Evolutionary conservation across 352 stramenopile species (phyloP), one percentile per base, ranked within the genome.

Genomic region (Pythium rishiriense): DNA sequence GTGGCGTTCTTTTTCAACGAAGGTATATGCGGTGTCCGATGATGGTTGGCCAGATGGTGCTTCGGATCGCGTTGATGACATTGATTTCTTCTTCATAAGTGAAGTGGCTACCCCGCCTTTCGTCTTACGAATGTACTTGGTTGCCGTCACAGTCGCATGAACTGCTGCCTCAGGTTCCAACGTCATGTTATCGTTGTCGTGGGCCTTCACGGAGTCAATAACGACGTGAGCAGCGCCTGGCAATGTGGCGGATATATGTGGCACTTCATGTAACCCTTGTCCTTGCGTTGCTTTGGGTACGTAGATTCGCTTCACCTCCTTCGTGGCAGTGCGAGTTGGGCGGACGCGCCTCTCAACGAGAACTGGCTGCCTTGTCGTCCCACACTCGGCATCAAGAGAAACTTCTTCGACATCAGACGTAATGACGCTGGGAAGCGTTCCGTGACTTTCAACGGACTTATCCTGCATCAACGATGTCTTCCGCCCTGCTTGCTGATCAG

Each of bases 231-330:
- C 6, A 17, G 17, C 35, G 14, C 48, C 35, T 39, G 12, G 47
- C 37, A 43, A 6, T 12, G 37, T 12, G 8, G 37, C 8, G 14
- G 37, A 43, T 2, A 17, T 6, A 7, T 43, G 14, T 5, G 37
- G 15, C 14, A 21, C 37, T n/a, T 12, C 14, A 43, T 1, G 10
- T 19, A 17, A 6, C 37, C 4, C 37, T n/a, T 53, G 47, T 24
- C 17, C 17, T 17, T 22, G 26, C 1, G 28, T 3, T 24, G 29
- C n/a, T 26, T 66, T 66, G 7, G 50, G 24, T 7, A 61, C 59
- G 28, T 66, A 66, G 1, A 66, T 25, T 19, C 28, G 56, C 51
- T 66, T 66, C 25, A 43, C 31, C 11, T 45, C 26, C 35, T 58
- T 65, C 42, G 53, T 62, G 22, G 24, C 10, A 26, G 25, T n/a